These are phyloP conservation scores for Colletotrichum navitas DNA, from an alignment of 2,329 filamentous ascomycete genomes.

Conservation along the genomic window DNA sequence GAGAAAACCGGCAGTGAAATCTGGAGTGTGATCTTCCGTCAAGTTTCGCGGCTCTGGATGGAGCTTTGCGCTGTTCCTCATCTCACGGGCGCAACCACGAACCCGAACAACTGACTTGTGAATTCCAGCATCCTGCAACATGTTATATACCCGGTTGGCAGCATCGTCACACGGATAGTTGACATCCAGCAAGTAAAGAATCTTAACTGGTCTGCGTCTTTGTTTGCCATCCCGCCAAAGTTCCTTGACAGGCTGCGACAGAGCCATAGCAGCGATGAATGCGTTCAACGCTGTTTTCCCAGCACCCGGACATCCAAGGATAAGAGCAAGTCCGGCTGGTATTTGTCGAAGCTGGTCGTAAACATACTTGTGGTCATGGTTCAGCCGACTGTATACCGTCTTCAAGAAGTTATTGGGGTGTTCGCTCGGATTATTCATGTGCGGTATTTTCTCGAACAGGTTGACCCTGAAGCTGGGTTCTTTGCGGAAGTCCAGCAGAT, in stretches of 20 bases:
- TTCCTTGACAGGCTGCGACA: constrained; percentile 12
- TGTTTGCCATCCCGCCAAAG: neutral
- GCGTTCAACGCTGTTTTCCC: constrained; percentile 64
- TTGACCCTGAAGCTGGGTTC: constrained; percentile 18
- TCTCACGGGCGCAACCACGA: constrained; percentile 36
- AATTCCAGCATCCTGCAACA: constrained; percentile 54
- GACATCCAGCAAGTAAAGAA: constrained; percentile 62
- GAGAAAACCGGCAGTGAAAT: constrained; percentile 33
- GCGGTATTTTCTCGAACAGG: constrained; percentile 34
- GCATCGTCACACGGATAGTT: constrained; percentile 62
- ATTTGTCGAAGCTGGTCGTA: constrained; percentile 53
- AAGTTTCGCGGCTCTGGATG: constrained; percentile 1
- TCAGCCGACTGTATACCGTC: constrained; percentile 45
- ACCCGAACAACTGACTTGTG: constrained; percentile 44
- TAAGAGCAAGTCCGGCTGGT: constrained; percentile 58
- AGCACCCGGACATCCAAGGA: constrained; percentile 61
- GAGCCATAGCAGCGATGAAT: constrained; percentile 54
- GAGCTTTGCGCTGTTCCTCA: constrained; percentile 33
- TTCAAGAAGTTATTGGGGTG: constrained; percentile 16
- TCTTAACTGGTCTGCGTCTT: constrained; percentile 44
- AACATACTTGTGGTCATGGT: constrained; percentile 54
- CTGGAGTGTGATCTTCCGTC: constrained; percentile 41
- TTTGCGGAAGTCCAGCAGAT: constrained; percentile 34
- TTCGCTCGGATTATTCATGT: constrained; percentile 27
- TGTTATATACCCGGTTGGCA: constrained; percentile 55